phyloP scores from a whole-genome alignment of 2,329 filamentous ascomycete genomes.

The Metarhizium guizhouense region DNA sequence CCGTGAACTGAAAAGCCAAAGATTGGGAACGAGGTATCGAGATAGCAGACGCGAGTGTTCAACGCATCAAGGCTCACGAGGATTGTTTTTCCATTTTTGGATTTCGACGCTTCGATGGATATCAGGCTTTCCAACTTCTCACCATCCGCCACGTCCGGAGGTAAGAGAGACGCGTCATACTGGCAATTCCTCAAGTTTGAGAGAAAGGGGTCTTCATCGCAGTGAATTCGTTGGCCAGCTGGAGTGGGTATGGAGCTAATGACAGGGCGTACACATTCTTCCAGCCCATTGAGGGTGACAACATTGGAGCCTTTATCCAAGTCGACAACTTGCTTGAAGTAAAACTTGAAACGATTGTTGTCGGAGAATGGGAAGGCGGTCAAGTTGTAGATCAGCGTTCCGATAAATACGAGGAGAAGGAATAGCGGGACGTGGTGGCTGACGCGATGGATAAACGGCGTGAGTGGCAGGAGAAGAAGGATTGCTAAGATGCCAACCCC shows the following conservation, averaged over 20 bases:
- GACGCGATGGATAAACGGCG: constrained; percentile 80
- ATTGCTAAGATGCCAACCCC: constrained; percentile 58
- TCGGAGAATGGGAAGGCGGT: constrained; percentile 80
- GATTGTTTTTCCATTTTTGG: constrained; percentile 36
- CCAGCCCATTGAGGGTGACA: constrained; percentile 60
- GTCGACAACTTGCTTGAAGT: constrained; percentile 75
- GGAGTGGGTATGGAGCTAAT: constrained; percentile 64
- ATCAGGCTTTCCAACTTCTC: constrained; percentile 49
- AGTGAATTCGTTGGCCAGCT: constrained; percentile 50
- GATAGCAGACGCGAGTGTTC: constrained; percentile 70
- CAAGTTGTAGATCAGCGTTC: constrained; percentile 78
- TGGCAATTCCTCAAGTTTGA: constrained; percentile 52
- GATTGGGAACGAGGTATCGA: constrained; percentile 64
- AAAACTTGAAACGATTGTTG: constrained; percentile 73
- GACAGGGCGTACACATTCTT: constrained; percentile 57
- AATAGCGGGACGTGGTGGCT: constrained; percentile 75
- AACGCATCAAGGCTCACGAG: constrained; percentile 58
- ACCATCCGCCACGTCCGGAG: constrained; percentile 51
- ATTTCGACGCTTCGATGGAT: constrained; percentile 37
- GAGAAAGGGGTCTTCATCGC: constrained; percentile 28
- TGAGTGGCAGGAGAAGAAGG: constrained; percentile 64
- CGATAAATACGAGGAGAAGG: constrained; percentile 62
- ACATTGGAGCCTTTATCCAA: constrained; percentile 62
- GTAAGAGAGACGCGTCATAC: constrained; percentile 53
- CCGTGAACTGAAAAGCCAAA: constrained; percentile 54